Conservation (phyloP, 768 basidiomycete species). For the Lepiota subincarnata region DNA sequence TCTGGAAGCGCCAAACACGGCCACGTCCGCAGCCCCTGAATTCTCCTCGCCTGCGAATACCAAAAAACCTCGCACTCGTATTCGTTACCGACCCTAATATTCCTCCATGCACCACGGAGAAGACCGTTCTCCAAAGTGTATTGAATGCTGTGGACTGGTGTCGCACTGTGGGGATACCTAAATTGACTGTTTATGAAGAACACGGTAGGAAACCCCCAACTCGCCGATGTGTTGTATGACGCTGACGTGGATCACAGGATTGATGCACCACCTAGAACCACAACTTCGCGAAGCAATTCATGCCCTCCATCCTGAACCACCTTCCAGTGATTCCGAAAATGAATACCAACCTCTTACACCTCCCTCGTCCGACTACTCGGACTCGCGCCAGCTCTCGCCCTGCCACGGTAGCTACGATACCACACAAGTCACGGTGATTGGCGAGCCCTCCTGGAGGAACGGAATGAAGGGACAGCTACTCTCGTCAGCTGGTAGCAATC, state of each 20-base stretch:
- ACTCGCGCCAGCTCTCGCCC: conserved; percentile 61
- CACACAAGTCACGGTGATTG: conserved; percentile 18
- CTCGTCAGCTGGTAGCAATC: neutral
- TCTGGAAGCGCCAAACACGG: conserved; percentile 33
- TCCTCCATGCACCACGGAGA: conserved; percentile 32
- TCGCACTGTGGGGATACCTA: conserved; percentile 52
- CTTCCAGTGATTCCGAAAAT: conserved; percentile 47
- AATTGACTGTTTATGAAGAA: conserved; percentile 70
- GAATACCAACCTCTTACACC: conserved; percentile 69
- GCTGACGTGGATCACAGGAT: conserved; percentile 1
- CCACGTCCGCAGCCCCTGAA: conserved; percentile 43
- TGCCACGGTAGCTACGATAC: conserved; percentile 20
- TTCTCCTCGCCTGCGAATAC: conserved; percentile 52
- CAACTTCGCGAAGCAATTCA: neutral
- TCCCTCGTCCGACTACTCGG: conserved; percentile 70
- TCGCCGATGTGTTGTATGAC: neutral
- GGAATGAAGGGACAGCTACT: neutral
- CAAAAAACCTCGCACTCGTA: conserved; percentile 63
- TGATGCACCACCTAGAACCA: neutral
- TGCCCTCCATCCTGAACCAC: neutral
- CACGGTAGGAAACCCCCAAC: conserved; percentile 44
- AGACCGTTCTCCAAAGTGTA: conserved; percentile 49
- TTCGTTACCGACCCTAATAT: conserved; percentile 44
- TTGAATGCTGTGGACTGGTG: conserved; percentile 58
- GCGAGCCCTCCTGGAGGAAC: neutral